phyloP scores from a whole-genome alignment of 1,284 basidiomycete species.

The Pseudozyma thailandica region DNA sequence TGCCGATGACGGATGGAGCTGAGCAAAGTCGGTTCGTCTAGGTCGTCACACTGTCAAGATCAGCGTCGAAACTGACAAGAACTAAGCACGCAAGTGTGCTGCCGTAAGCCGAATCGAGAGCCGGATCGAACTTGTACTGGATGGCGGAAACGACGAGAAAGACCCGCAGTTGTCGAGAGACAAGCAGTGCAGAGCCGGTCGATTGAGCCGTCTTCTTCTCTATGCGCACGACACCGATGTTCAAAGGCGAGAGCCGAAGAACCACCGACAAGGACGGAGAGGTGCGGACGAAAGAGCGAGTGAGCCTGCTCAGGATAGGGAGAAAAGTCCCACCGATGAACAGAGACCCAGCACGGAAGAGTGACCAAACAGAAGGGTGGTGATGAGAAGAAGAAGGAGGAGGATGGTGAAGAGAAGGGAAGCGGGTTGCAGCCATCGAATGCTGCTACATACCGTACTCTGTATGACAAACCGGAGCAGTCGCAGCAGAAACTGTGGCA shows the following conservation, averaged over 20 bases:
- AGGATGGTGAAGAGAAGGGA: conserved; percentile 41
- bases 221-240: conserved; percentile 20
- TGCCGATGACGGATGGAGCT: not conserved
- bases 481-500: not conserved
- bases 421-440: conserved; percentile 1
- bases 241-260: conserved; percentile 10
- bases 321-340: conserved; percentile 26
- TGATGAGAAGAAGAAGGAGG: conserved; percentile 2
- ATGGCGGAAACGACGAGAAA: conserved; percentile 16
- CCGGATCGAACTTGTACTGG: not conserved
- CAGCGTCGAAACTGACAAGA: not conserved
- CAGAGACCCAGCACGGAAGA: conserved; percentile 35
- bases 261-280: conserved; percentile 9
- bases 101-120: not conserved
- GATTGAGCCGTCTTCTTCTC: conserved; percentile 28
- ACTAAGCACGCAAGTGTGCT: not conserved
- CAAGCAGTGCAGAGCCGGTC: conserved; percentile 10
- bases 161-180: conserved; percentile 12
- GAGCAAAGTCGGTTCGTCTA: not conserved
- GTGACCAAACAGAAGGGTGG: conserved; percentile 24
- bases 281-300: conserved; percentile 19
- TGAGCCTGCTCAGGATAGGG: conserved; percentile 39
- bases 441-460: not conserved
- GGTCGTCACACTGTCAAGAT: not conserved
- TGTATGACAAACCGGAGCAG: not conserved